Evolutionary conservation across 129 eudicot species (phyloP).

Genomic region (Mikania micrantha): DNA sequence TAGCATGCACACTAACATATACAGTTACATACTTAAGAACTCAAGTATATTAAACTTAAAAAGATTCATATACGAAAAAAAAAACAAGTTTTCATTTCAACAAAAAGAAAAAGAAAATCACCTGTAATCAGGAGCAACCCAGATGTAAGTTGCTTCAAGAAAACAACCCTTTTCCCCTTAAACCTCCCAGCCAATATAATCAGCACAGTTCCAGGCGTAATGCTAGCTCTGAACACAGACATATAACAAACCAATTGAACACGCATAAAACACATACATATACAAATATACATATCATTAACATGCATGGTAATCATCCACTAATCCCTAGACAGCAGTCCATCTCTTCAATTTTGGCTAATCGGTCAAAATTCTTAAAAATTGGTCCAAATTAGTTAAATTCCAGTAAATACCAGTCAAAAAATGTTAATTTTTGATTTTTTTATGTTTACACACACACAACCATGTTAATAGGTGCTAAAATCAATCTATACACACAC

Average conservation of each 20-base stretch:
- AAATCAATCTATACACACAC: slow-evolving; percentile 1
- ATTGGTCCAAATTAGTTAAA: no score
- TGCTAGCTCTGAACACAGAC: slow-evolving; percentile 35
- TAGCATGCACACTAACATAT: background rate
- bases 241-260: background rate
- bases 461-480: background rate
- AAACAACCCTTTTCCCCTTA: slow-evolving; percentile 60
- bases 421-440: no score
- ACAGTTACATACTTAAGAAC: background rate
- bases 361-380: no score
- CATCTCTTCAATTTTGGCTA: no score
- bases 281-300: background rate
- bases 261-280: background rate
- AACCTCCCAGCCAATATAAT: slow-evolving; percentile 53
- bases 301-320: no score
- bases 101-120: slow-evolving; percentile 7
- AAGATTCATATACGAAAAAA: background rate
- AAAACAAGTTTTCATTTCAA: background rate
- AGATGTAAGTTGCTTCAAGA: slow-evolving; percentile 56
- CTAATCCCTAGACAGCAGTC: no score
- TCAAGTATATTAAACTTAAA: background rate
- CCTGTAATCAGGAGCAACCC: slow-evolving; percentile 61
- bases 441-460: no score
- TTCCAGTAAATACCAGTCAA: no score
- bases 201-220: slow-evolving; percentile 55